Evolutionary conservation across 2,329 filamentous ascomycete species (phyloP).

Genomic region (Exserohilum rostratum): DNA sequence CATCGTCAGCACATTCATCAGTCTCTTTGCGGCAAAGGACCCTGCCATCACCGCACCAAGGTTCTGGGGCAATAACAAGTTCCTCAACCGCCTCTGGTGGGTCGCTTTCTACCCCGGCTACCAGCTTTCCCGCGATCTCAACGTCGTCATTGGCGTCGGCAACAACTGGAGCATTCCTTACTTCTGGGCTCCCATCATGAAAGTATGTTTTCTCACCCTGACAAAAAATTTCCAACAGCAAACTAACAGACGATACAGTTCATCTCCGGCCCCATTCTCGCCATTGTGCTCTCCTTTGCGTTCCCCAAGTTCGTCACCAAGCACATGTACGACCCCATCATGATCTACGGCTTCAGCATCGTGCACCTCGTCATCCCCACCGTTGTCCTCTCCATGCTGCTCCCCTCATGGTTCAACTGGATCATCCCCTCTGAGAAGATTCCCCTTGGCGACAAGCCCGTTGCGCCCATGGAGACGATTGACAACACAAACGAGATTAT

Average conservation of each 20-base stretch:
- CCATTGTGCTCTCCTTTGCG: slow-evolving; percentile 32
- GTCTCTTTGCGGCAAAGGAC: slow-evolving; percentile 49
- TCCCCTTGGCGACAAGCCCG: slow-evolving; percentile 4
- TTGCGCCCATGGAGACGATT: slow-evolving; percentile 8
- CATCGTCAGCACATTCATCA: slow-evolving; percentile 45
- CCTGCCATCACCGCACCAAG: slow-evolving; percentile 50
- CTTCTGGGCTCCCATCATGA: slow-evolving; percentile 50
- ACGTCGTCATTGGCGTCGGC: slow-evolving; percentile 55
- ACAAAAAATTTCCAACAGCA: too few species aligned
- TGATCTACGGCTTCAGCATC: slow-evolving; percentile 34
- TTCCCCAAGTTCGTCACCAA: slow-evolving; percentile 27
- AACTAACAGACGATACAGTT: slow-evolving; percentile 8
- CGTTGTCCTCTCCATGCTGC: neutral
- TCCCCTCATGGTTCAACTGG: slow-evolving; percentile 8
- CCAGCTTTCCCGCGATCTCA: slow-evolving; percentile 61
- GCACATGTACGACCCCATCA: slow-evolving; percentile 28
- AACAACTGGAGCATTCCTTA: slow-evolving; percentile 60
- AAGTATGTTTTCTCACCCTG: neutral
- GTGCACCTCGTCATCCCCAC: slow-evolving; percentile 11
- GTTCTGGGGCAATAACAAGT: slow-evolving; percentile 45
- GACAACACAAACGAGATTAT: slow-evolving; percentile 5
- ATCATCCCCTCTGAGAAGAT: slow-evolving; percentile 1
- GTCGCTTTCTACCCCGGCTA: slow-evolving; percentile 61
- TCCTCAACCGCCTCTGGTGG: slow-evolving; percentile 45
- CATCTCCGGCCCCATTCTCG: slow-evolving; percentile 29